Evolutionary conservation across 306 rosid genomes (phyloP), one percentile per base, ranked within the genome.

Genomic region (Vicia villosa): DNA sequence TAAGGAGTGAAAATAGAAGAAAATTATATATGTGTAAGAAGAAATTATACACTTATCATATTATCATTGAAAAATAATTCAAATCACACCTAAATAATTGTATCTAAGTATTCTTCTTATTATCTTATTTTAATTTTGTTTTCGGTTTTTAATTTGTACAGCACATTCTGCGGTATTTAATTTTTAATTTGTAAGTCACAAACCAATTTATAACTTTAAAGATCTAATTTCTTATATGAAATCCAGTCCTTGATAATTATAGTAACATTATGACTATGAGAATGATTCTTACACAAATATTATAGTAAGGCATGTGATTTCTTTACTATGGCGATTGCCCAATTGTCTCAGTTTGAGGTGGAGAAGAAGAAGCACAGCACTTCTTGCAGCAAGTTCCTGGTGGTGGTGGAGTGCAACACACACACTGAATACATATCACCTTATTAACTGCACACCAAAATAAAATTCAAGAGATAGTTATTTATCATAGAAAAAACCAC

Each of bases 361-460:
- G 80, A 20, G 75, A 5, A 57, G 85, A 74, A 20, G 75, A 5
- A 57, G 85, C 77, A 28, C 91, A 86, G 22, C 91, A 86, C 22
- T 54, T 24, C 11, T 21, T 26, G 77, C 86, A 86, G 41, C 90
- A 86, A 14, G 56, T 59, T 26, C 82, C 83, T 4, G 75, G 50
- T 10, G 87, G 87, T 7, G 86, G 40, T 13, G 85, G 80, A 1
- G 54, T 55, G 49, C 74, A 69, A 26, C 74, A 69, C 34, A 69
- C 14, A 24, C 74, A 69, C 0, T 8, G 41, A 20, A 37, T 22
- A 69, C 74, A 69, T 66, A 66, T 46, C 4, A 57, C 58, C 10
- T 41, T 11, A 17, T 10, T 26, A 24, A 46, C 70, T 66, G 70
- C 58, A 66, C 21, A 46, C 1, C 28, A 66, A 66, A 45, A 46